phyloP scores from a whole-genome alignment of 192 early-diverging fungal genomes.

The Funneliformis geosporum region DNA sequence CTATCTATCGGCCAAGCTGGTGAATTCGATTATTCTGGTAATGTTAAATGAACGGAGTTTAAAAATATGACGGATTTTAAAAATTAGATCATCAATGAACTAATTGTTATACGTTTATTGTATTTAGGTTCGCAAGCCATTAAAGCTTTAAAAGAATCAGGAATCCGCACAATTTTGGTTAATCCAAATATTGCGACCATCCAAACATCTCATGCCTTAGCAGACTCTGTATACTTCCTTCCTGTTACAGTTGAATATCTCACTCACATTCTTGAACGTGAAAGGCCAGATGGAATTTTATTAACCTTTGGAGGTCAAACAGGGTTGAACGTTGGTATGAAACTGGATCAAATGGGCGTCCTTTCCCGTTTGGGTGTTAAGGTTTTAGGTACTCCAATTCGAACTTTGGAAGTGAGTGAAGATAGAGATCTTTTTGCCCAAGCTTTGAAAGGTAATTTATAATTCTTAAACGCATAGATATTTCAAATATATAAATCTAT shows the following conservation, averaged over 20 bases:
- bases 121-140: slow-evolving; percentile 70
- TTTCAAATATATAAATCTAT: not conserved
- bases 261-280: slow-evolving; percentile 91
- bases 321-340: slow-evolving; percentile 95
- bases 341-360: slow-evolving; percentile 81
- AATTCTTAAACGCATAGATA: not conserved
- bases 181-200: slow-evolving; percentile 99
- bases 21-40: slow-evolving; percentile 99
- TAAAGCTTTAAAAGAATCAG: slow-evolving; percentile 97
- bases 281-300: slow-evolving; percentile 98
- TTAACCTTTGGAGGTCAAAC: slow-evolving; percentile 99
- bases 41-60: too few relatives aligned
- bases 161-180: slow-evolving; percentile 95
- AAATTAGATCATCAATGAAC: not conserved
- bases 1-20: slow-evolving; percentile 98
- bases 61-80: too few relatives aligned
- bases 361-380: slow-evolving; percentile 87
- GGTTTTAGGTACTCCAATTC: slow-evolving; percentile 93
- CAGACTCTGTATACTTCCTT: slow-evolving; percentile 97
- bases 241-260: slow-evolving; percentile 95
- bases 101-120: not conserved
- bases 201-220: slow-evolving; percentile 95
- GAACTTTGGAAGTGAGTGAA: slow-evolving; percentile 95
- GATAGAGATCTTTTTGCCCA: slow-evolving; percentile 94
- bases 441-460: slow-evolving; percentile 50